Evolutionary conservation across 352 stramenopile genomes (phyloP), one percentile per base, ranked within the genome.

Genomic region (Poterioochromonas sp.): DNA sequence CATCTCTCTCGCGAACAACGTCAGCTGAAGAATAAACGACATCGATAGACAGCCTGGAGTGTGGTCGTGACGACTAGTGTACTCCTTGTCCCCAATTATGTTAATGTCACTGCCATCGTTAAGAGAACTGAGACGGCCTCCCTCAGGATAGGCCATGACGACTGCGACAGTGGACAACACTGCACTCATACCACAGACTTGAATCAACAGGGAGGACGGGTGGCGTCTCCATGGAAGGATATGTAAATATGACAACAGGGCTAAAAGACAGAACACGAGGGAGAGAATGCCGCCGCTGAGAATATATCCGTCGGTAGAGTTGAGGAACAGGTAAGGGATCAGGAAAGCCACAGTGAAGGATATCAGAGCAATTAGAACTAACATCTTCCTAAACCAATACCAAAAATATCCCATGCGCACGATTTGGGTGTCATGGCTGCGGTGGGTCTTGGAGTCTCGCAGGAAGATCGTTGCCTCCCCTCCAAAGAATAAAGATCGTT

Each of bases 211-310:
- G 35, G 43, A 18, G 3, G 65, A 74, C 11, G 65, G 65, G 40
- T 74, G 65, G 34, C 41, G 8, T 39, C 65, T n/a, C 65, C 65
- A 74, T 54, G 65, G 65, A 18, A 35, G 1, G 26, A 74, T 74
- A 32, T 74, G 65, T n/a, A 35, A 35, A 54, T 74, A 74, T 39
- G 37, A 54, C 34, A 54, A 34, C 12, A 74, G 8, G 8, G 40
- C 65, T 39, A 74, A 54, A 12, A 51, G 2, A 54, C 65, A 58
- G 34, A 40, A 40, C 2, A 71, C 32, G 34, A 47, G 11, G 2
- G 62, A 71, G 3, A 74, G 15, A 54, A 12, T 58, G 26, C 20
- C 39, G 8, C 65, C 65, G 26, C 2, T 12, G 53, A 74, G 53
- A 3, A 74, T 8, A 39, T 74, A 74, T 3, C 40, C 37, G 29